Conservation (phyloP, 768 basidiomycete genomes). For the Mycena indigotica region DNA sequence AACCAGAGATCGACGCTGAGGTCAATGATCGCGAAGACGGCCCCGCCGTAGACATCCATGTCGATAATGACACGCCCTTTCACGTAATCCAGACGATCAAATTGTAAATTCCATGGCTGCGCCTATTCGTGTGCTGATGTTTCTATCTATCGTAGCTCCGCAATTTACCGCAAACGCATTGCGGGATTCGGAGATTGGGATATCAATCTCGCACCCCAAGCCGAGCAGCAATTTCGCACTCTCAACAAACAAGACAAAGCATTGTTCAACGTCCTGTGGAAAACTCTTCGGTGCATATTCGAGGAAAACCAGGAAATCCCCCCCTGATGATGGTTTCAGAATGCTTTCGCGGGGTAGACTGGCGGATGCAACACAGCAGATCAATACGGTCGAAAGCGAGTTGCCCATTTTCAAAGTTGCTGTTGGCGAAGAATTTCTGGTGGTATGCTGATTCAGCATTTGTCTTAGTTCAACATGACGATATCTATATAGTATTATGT, state of each 20-base stretch:
- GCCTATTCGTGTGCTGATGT: background rate
- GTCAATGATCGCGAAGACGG: background rate
- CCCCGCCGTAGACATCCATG: background rate
- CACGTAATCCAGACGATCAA: background rate
- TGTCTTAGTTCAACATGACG: background rate
- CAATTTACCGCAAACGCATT: conserved; percentile 11
- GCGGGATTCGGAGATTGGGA: conserved; percentile 35
- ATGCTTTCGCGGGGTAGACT: conserved; percentile 54
- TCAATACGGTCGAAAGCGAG: conserved; percentile 31
- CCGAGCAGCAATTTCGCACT: conserved; percentile 27
- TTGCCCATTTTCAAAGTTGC: conserved; percentile 11
- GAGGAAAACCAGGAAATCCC: too few species aligned
- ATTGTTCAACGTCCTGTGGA: conserved; percentile 42
- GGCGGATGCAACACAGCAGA: too few species aligned
- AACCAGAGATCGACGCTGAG: background rate
- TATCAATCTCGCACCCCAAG: conserved; percentile 38
- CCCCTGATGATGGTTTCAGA: conserved; percentile 28
- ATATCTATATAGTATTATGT: conserved; percentile 23
- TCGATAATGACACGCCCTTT: background rate
- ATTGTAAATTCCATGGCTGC: conserved; percentile 1
- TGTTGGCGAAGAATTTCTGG: background rate
- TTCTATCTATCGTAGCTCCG: conserved; percentile 6
- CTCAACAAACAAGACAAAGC: conserved; percentile 35
- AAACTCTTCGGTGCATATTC: conserved; percentile 46
- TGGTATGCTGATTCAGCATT: background rate